Conservation (phyloP, 1,284 basidiomycete genomes). For the Golubevia sp. region DNA sequence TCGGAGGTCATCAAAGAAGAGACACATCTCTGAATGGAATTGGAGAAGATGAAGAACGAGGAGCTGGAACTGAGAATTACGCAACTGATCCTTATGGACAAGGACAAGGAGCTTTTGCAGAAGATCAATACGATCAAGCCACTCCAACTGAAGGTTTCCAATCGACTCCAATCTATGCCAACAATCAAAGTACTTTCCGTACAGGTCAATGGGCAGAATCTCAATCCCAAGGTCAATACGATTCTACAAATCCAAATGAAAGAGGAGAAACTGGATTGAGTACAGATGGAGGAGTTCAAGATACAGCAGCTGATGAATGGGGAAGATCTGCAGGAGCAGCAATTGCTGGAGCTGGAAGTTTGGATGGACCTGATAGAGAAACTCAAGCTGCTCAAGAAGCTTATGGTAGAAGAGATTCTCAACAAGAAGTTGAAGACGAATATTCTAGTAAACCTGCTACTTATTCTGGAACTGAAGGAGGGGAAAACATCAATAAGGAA, state of each 20-base stretch:
- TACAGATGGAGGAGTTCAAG: conserved; percentile 3
- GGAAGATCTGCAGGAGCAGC: conserved; percentile 12
- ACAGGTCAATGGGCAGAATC: conserved; percentile 5
- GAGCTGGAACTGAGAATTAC: background rate
- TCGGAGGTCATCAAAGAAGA: conserved; percentile 10
- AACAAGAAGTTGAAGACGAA: background rate
- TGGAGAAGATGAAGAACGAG: background rate
- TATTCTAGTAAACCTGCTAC: conserved; percentile 15
- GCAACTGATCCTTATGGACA: background rate
- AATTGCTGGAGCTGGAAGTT: background rate
- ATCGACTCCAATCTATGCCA: conserved; percentile 1
- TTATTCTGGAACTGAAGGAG: no score
- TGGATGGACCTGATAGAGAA: conserved; percentile 2
- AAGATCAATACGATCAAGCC: background rate
- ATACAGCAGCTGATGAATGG: conserved; percentile 10
- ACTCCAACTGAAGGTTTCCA: background rate
- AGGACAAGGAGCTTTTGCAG: no score
- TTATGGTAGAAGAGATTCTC: background rate
- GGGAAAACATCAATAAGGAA: no score
- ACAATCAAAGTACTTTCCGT: background rate
- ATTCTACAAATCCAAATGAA: background rate
- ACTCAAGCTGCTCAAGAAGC: conserved; percentile 21
- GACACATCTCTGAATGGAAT: conserved; percentile 1
- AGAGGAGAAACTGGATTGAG: background rate
- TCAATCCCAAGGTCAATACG: background rate